Percentiles rank a stretch among this genome's conserved stretches.
Conservation (phyloP, 495 filamentous ascomycete genomes). For the Thozetella sp. region DNA sequence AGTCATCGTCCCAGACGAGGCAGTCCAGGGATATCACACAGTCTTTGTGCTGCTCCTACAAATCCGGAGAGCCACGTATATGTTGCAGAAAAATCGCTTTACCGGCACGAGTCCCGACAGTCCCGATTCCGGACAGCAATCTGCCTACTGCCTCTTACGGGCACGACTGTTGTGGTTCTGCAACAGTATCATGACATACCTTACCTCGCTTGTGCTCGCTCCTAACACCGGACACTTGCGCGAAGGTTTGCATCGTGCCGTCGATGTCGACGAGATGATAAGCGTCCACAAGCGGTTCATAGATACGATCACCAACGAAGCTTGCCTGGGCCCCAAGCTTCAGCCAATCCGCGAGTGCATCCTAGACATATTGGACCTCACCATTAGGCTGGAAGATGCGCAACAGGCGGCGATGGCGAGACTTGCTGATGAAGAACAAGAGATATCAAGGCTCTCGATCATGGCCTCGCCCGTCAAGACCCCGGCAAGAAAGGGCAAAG, state of each 20-base stretch:
- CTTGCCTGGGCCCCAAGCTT: conserved; percentile 66
- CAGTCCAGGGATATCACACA: conserved; percentile 65
- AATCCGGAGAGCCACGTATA: conserved; percentile 68
- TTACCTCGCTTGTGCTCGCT: conserved; percentile 71
- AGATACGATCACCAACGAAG: conserved; percentile 60
- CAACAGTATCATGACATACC: conserved; percentile 72
- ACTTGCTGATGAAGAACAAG: conserved; percentile 37
- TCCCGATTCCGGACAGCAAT: conserved; percentile 28
- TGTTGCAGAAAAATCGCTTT: conserved; percentile 61
- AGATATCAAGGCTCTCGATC: conserved; percentile 30
- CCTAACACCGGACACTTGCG: conserved; percentile 55
- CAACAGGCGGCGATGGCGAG: conserved; percentile 38
- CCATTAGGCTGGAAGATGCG: conserved; percentile 49
- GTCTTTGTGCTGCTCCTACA: conserved; percentile 79
- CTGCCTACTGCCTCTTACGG: conserved; percentile 62
- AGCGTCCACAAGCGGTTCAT: conserved; percentile 66
- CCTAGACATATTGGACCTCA: conserved; percentile 62
- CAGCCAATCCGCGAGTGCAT: conserved; percentile 66
- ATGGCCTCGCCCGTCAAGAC: conserved; percentile 23
- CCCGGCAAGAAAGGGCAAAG: conserved; percentile 4
- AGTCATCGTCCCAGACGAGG: conserved; percentile 70
- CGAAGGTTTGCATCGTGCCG: conserved; percentile 53
- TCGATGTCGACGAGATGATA: conserved; percentile 84
- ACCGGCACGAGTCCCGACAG: conserved; percentile 19
- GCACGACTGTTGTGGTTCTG: conserved; percentile 81